Evolutionary conservation across 495 filamentous ascomycete species (phyloP).

Genomic region (Acidiella bohemica): DNA sequence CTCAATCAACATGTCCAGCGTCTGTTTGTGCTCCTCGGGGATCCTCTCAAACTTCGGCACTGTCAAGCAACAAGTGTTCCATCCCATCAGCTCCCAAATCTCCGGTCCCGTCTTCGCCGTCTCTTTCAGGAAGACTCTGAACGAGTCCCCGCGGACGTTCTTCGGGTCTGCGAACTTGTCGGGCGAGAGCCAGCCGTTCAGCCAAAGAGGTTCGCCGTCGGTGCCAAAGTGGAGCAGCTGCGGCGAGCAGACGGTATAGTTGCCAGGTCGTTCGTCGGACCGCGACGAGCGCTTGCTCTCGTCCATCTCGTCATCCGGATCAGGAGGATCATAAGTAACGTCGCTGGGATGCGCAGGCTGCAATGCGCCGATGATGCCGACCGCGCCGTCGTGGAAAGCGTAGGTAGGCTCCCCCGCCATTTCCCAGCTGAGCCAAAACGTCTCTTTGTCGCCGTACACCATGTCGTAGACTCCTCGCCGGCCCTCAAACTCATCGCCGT

Average conservation of each 20-base stretch:
- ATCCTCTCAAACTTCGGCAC: too few species aligned
- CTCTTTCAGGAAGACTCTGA: too few species aligned
- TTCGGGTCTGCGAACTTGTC: constrained; percentile 7
- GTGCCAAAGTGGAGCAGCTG: constrained; percentile 6
- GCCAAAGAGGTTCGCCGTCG: constrained; percentile 6
- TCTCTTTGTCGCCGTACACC: constrained; percentile 8
- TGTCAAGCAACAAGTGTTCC: too few species aligned
- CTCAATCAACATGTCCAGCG: too few species aligned
- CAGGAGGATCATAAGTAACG: not conserved
- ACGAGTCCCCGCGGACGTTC: too few species aligned
- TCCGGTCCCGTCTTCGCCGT: too few species aligned
- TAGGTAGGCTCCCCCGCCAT: constrained; percentile 2
- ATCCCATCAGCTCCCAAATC: too few species aligned
- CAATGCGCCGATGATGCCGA: constrained; percentile 5
- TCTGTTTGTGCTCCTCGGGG: too few species aligned
- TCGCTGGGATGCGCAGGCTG: constrained; percentile 1
- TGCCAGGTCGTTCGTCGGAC: not conserved
- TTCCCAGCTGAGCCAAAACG: constrained; percentile 8
- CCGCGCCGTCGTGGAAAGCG: constrained; percentile 3
- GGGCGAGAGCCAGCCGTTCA: constrained; percentile 3
- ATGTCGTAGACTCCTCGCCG: constrained; percentile 4
- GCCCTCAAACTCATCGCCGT: constrained; percentile 1
- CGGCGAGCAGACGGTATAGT: constrained; percentile 3
- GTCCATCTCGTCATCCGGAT: not conserved
- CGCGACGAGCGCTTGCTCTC: not conserved